Evolutionary conservation across 306 rosid genomes (phyloP), one percentile per base, ranked within the genome.

Genomic region (Castanospermum australe): DNA sequence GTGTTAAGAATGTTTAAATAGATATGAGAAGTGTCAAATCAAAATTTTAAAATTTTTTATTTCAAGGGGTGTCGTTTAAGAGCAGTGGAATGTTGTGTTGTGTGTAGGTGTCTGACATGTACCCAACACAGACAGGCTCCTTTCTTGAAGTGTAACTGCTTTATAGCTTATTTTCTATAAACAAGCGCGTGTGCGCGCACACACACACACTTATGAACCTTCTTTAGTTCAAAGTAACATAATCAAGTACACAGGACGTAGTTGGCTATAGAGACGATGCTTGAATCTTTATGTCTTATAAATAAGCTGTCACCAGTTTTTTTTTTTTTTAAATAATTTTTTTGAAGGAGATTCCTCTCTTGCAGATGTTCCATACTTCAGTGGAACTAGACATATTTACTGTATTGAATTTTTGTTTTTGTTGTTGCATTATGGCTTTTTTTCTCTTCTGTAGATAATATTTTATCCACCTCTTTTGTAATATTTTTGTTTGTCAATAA

Each of bases 1-100:
- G 38, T 24, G 14, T 41, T 45, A 18, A 73, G 51, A 0, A 24
- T 51, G 36, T 77, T 41, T 65, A 17, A 50, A 24, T 63, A 7
- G 39, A 76, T 35, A 1, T 52, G 56, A 65, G 66, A 51, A 77
- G 13, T 77, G 32, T 52, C 15, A 38, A 67, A 66, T 77, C 9
- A 25, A 28, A 3, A 28, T 28, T 28, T 28, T 63, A 18, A 10
- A 18, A 11, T 33, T 71, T 11, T 33, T 3, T 2, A 14, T 73
- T 48, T 73, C n/a, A 38, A 24, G 41, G 30, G 15, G 44, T 12
- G 2, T 17, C 12, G 2, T 41, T 73, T 24, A 5, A 24, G 30
- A 14, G 71, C 47, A 45, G 32, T 18, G 57, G 21, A 30, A 54
- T 25, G 17, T 8, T 61, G 28, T 45, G 63, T 38, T 56, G 28